Percentiles rank a stretch among this genome's conserved stretches.
Evolutionary conservation across 805 yeast species (phyloP).

Genomic region (Kluyveromyces siamensis): DNA sequence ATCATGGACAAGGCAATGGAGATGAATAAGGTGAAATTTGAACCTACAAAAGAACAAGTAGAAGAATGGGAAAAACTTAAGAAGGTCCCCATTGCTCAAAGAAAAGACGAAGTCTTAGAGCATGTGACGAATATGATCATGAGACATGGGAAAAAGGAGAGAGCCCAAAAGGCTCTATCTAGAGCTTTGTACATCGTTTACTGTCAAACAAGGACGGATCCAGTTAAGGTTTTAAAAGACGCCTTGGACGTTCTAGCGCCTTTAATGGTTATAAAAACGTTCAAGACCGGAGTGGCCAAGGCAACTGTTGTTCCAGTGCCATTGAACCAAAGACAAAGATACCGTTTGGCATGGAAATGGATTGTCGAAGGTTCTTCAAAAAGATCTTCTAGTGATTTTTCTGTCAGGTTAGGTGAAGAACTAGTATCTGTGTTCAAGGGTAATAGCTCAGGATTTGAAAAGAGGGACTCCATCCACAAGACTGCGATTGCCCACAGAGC

Average conservation of each 20-base stretch:
- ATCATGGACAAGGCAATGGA: constrained; percentile 20
- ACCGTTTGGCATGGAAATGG: constrained; percentile 85
- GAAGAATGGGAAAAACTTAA: constrained; percentile 44
- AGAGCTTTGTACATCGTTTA: constrained; percentile 66
- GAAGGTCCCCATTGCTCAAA: constrained; percentile 47
- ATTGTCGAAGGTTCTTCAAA: constrained; percentile 75
- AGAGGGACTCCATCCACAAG: constrained; percentile 74
- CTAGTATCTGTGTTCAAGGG: constrained; percentile 70
- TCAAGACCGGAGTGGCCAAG: constrained; percentile 81
- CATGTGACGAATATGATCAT: constrained; percentile 80
- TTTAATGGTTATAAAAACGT: constrained; percentile 64
- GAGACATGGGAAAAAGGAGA: constrained; percentile 83
- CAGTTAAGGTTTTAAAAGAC: constrained; percentile 63
- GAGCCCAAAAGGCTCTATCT: constrained; percentile 63
- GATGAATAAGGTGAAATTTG: constrained; percentile 28
- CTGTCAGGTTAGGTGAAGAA: constrained; percentile 90
- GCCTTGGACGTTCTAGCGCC: constrained; percentile 81
- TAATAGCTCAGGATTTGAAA: constrained; percentile 74
- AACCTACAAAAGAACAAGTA: constrained; percentile 58
- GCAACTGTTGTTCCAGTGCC: constrained; percentile 76
- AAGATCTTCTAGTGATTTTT: constrained; percentile 68
- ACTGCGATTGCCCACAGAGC: constrained; percentile 85
- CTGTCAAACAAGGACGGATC: constrained; percentile 62
- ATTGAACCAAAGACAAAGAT: constrained; percentile 70
- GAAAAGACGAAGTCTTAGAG: constrained; percentile 60